Evolutionary conservation across 306 rosid species (phyloP), one percentile per base, ranked within the genome.

Genomic region (Corylus heterophylla): DNA sequence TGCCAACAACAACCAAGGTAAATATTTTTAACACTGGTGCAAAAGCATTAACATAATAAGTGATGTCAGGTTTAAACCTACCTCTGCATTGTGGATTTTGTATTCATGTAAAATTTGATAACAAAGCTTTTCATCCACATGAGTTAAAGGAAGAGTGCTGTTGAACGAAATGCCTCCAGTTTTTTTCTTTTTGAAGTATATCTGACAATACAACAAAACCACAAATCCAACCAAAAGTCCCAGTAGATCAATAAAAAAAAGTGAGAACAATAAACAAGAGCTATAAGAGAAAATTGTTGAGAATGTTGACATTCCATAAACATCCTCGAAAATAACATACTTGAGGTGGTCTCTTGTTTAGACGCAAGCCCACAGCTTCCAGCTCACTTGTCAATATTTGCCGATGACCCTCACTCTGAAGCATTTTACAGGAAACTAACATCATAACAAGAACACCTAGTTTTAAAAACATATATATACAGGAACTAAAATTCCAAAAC

Each of bases 11-110:
- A 16, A 18, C 27, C 0, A 13, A n/a, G 52, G 52, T 49, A 42
- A 42, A 42, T 8, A 42, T 12, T 49, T 49, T 49, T 49, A 14
- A 4, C 39, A 9, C n/a, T 3, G 16, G 71, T 48, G 66, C 72
- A 20, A 48, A 75, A 16, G 58, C 10, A 22, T 14, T 56, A 51
- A 27, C 62, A 56, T 63, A 29, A 56, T 63, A 29, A 74, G 17
- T 75, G 62, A 61, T 10, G 18, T 45, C 54, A 55, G 48, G 45
- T 61, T 17, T 67, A 72, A 59, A 61, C 42, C 35, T 89, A 96
- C 99, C 99, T 96, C 99, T 17, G 99, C 99, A 89, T 96, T 96
- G 88, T 96, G 99, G 85, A 96, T 96, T 90, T 96, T 96, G 91
- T 96, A 96, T 85, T 96, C 99, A 61, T 96, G 99, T 55, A 96